Percentiles rank a stretch among this genome's conserved stretches.
phyloP scores from a whole-genome alignment of 1,284 basidiomycete species.

The Apiotrichum brassicae region DNA sequence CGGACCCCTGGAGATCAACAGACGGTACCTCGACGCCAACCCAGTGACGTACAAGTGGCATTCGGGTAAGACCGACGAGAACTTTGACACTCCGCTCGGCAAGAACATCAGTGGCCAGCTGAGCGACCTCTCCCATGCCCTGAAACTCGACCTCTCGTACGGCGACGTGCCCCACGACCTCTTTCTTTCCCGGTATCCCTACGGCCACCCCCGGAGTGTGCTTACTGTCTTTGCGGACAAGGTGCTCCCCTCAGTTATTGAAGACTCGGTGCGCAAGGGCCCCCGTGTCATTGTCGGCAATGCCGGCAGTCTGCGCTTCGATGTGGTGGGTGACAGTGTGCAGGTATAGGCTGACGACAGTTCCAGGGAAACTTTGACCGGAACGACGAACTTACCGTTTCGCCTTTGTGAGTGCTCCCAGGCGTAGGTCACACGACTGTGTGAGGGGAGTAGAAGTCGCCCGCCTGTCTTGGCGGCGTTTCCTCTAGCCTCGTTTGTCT shows the following conservation, averaged over 20 bases:
- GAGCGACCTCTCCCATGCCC: conserved; percentile 23
- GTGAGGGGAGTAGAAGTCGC: too few relatives aligned
- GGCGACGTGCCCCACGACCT: conserved; percentile 70
- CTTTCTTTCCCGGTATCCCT: conserved; percentile 59
- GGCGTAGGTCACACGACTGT: too few relatives aligned
- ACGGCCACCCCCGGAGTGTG: conserved; percentile 60
- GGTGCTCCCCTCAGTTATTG: conserved; percentile 46
- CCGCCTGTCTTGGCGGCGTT: too few relatives aligned
- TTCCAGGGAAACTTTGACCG: conserved; percentile 61
- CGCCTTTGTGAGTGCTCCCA: too few relatives aligned
- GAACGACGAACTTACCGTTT: conserved; percentile 67
- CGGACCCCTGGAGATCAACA: conserved; percentile 37
- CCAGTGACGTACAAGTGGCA: conserved; percentile 45
- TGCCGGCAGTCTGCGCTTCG: conserved; percentile 68
- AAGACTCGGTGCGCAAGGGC: conserved; percentile 23
- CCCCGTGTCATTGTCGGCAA: conserved; percentile 63
- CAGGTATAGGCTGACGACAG: conserved; percentile 10
- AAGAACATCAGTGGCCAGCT: conserved; percentile 32
- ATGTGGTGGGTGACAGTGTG: conserved; percentile 48
- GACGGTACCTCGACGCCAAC: conserved; percentile 51
- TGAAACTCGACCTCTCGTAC: conserved; percentile 47
- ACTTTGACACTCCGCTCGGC: conserved; percentile 39
- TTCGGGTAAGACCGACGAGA: conserved; percentile 24
- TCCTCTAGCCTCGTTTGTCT: too few relatives aligned
- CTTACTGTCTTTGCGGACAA: conserved; percentile 59